Evolutionary conservation across 75 land plant species (phyloP).

Genomic region (Picea glauca): DNA sequence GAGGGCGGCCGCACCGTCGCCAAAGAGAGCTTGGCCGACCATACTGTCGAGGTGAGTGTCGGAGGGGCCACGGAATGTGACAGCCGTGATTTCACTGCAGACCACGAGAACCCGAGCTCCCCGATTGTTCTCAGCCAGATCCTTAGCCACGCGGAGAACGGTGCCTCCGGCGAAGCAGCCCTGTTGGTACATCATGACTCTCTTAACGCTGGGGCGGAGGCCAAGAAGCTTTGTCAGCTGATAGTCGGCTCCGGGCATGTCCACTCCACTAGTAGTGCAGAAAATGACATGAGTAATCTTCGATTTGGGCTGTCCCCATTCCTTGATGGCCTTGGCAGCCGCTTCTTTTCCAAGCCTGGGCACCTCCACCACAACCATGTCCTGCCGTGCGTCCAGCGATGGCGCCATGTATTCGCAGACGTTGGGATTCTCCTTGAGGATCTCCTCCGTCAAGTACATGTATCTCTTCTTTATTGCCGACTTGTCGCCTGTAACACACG

Average conservation of each 20-base stretch:
- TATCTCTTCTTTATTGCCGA: background rate
- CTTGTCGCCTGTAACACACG: background rate
- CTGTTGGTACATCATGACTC: slow-evolving; percentile 30
- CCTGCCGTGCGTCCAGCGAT: slow-evolving; percentile 18
- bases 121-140: background rate
- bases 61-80: slow-evolving; percentile 38
- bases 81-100: slow-evolving; percentile 35
- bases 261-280: slow-evolving; percentile 22
- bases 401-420: slow-evolving; percentile 14
- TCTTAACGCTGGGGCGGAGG: slow-evolving; percentile 17
- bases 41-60: slow-evolving; percentile 45
- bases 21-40: slow-evolving; percentile 43
- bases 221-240: slow-evolving; percentile 18
- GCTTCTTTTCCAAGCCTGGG: slow-evolving; percentile 39
- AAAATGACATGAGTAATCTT: slow-evolving; percentile 17
- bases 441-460: background rate
- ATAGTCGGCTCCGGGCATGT: slow-evolving; percentile 27
- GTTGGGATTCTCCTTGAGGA: slow-evolving; percentile 3
- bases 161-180: slow-evolving; percentile 48
- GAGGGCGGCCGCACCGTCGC: slow-evolving; percentile 49
- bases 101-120: slow-evolving; percentile 44
- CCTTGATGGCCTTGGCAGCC: slow-evolving; percentile 30
- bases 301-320: slow-evolving; percentile 38
- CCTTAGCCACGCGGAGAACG: background rate
- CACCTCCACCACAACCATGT: slow-evolving; percentile 31